Percentiles rank a stretch among this genome's conserved stretches.
Conservation (phyloP, 1,284 basidiomycete genomes). For the Phlebopus sp. region DNA sequence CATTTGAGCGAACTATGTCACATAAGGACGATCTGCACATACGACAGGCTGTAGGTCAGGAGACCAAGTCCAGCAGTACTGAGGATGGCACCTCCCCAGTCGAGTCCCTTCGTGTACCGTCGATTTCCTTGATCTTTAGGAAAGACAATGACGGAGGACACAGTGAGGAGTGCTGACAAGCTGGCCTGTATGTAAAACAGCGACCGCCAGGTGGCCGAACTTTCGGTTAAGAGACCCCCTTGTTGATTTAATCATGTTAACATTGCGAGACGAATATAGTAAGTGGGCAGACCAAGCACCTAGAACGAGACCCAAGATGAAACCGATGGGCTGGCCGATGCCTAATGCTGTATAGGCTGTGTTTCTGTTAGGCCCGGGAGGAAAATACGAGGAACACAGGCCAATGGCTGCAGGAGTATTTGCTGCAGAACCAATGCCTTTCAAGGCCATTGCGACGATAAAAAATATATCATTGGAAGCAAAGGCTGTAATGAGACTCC, state of each 20-base stretch:
- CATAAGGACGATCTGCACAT: slow-evolving; percentile 8
- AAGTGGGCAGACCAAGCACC: slow-evolving; percentile 15
- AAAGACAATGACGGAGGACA: slow-evolving; percentile 26
- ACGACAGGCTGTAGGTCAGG: slow-evolving; percentile 36
- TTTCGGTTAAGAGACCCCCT: slow-evolving; percentile 34
- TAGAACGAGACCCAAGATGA: slow-evolving; percentile 33
- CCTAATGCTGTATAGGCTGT: slow-evolving; percentile 34
- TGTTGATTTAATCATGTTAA: not conserved
- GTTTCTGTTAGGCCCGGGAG: slow-evolving; percentile 26
- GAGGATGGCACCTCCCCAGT: slow-evolving; percentile 35
- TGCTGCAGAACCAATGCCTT: slow-evolving; percentile 29
- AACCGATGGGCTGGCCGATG: slow-evolving; percentile 35
- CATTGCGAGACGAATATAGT: not conserved
- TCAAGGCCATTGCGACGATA: slow-evolving; percentile 33
- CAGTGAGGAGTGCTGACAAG: slow-evolving; percentile 28
- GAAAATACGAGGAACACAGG: slow-evolving; percentile 27
- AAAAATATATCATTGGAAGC: slow-evolving; percentile 26
- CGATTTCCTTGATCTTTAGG: slow-evolving; percentile 15
- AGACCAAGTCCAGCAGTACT: slow-evolving; percentile 33
- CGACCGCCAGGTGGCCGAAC: slow-evolving; percentile 32
- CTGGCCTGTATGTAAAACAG: slow-evolving; percentile 37
- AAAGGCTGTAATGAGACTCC: slow-evolving; percentile 33
- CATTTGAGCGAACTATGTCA: not conserved
- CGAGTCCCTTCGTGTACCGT: slow-evolving; percentile 34
- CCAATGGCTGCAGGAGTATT: slow-evolving; percentile 29